Evolutionary conservation across 2,329 filamentous ascomycete species (phyloP).

Genomic region (Aspergillus fijiensis): DNA sequence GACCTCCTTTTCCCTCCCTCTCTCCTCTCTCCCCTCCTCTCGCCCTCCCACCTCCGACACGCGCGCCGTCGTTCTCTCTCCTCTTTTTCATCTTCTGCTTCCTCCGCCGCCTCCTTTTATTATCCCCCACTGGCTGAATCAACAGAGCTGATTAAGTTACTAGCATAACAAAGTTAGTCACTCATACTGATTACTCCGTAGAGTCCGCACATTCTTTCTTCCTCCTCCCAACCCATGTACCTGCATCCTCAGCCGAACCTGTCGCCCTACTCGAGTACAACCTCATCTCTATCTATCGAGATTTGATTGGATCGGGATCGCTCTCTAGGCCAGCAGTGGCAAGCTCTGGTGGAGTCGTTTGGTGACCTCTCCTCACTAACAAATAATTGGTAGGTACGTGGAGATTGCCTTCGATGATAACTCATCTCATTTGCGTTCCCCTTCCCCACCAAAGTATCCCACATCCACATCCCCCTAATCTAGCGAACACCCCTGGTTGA

Average conservation of each 20-base stretch:
- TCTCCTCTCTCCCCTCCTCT: not conserved
- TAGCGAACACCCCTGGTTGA: slow-evolving; percentile 34
- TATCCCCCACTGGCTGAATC: not conserved
- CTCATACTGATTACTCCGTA: no score
- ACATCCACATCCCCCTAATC: slow-evolving; percentile 18
- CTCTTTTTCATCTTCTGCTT: slow-evolving; percentile 13
- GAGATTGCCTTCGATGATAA: slow-evolving; percentile 5
- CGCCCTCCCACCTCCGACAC: no score
- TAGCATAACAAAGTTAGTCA: not conserved
- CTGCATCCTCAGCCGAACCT: slow-evolving; percentile 3
- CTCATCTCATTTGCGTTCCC: slow-evolving; percentile 25
- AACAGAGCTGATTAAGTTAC: not conserved
- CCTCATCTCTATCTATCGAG: not conserved
- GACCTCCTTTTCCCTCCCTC: slow-evolving; percentile 4
- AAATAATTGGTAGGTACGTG: slow-evolving; percentile 22
- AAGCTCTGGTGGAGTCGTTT: slow-evolving; percentile 31
- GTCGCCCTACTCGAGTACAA: not conserved
- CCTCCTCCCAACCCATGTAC: not conserved
- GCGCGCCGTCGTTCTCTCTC: not conserved
- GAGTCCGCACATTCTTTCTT: not conserved
- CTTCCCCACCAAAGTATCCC: slow-evolving; percentile 7
- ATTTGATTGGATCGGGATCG: slow-evolving; percentile 3
- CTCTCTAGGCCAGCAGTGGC: slow-evolving; percentile 18
- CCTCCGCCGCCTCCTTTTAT: slow-evolving; percentile 10
- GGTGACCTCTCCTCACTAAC: slow-evolving; percentile 29